A percentile compares a stretch with the other conserved stretches of the same genome.
Evolutionary conservation across 768 basidiomycete genomes (phyloP).

Genomic region (Terana coerulea): DNA sequence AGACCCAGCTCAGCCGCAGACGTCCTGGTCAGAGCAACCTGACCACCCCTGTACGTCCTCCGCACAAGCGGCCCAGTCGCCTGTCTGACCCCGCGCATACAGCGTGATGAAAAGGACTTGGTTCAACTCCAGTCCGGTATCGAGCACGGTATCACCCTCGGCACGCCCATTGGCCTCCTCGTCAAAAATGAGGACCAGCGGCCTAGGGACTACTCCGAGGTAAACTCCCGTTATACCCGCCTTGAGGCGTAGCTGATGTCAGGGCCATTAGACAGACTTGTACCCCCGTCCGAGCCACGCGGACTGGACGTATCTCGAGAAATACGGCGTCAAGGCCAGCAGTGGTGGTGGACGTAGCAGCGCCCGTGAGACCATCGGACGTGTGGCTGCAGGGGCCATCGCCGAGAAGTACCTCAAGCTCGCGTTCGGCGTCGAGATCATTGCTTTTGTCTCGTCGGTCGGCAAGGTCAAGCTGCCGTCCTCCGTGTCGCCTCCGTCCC

Average conservation of each 20-base stretch:
- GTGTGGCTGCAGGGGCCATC: constrained; percentile 97
- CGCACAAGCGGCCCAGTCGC: not conserved
- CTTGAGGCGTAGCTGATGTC: too few relatives aligned
- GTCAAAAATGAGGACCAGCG: constrained; percentile 98
- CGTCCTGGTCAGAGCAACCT: constrained; percentile 95
- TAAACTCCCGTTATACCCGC: not conserved
- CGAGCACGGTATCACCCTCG: constrained; percentile 92
- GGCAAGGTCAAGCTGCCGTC: constrained; percentile 86
- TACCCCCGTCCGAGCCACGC: constrained; percentile 98
- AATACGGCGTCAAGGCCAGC: constrained; percentile 97
- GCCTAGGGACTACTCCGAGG: constrained; percentile 94
- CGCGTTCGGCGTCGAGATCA: constrained; percentile 88
- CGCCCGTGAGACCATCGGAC: constrained; percentile 96
- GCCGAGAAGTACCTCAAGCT: constrained; percentile 92
- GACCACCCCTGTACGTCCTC: constrained; percentile 80
- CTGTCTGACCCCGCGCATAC: not conserved
- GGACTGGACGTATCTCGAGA: constrained; percentile 96
- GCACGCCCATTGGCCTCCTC: constrained; percentile 95
- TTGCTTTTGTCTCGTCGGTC: constrained; percentile 95
- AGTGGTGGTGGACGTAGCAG: constrained; percentile 93
- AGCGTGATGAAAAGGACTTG: constrained; percentile 81
- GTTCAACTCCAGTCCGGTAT: constrained; percentile 92
- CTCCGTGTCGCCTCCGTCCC: constrained; percentile 37
- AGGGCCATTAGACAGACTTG: constrained; percentile 73
- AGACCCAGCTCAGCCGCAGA: constrained; percentile 85